Conservation (phyloP, 768 basidiomycete genomes). For the Pisolithus tinctorius region DNA sequence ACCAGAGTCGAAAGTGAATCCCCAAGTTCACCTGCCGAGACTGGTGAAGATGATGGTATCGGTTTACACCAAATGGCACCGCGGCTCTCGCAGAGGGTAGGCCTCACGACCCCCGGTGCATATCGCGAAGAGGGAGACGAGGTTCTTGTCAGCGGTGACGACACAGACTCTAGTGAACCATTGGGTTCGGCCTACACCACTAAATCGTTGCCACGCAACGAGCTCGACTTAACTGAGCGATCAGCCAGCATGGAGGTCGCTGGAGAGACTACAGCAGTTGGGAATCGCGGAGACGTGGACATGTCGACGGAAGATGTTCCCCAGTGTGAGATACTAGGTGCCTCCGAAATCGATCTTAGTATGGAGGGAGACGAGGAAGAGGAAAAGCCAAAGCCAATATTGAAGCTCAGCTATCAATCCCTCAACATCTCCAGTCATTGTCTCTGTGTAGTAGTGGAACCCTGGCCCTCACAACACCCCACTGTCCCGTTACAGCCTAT, state of each 20-base stretch:
- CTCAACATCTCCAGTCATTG: slow-evolving; percentile 67
- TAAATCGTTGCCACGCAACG: not conserved
- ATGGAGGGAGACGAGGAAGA: slow-evolving; percentile 60
- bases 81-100: slow-evolving; percentile 28
- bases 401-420: slow-evolving; percentile 62
- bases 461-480: slow-evolving; percentile 54
- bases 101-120: slow-evolving; percentile 18
- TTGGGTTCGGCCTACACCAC: not conserved
- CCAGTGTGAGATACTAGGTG: not conserved
- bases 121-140: slow-evolving; percentile 23
- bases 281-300: not conserved
- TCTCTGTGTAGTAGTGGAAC: slow-evolving; percentile 79
- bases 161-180: slow-evolving; percentile 14
- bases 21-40: slow-evolving; percentile 13
- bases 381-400: slow-evolving; percentile 58
- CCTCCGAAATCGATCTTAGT: slow-evolving; percentile 33
- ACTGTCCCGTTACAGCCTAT: slow-evolving; percentile 27
- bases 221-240: no score
- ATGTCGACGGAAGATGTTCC: not conserved
- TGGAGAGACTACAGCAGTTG: not conserved
- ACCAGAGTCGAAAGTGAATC: slow-evolving; percentile 29
- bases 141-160: not conserved
- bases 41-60: slow-evolving; percentile 9
- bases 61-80: slow-evolving; percentile 7
- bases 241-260: not conserved